Conservation (phyloP, 2,329 filamentous ascomycete species). For the Xylariaceae sp. region DNA sequence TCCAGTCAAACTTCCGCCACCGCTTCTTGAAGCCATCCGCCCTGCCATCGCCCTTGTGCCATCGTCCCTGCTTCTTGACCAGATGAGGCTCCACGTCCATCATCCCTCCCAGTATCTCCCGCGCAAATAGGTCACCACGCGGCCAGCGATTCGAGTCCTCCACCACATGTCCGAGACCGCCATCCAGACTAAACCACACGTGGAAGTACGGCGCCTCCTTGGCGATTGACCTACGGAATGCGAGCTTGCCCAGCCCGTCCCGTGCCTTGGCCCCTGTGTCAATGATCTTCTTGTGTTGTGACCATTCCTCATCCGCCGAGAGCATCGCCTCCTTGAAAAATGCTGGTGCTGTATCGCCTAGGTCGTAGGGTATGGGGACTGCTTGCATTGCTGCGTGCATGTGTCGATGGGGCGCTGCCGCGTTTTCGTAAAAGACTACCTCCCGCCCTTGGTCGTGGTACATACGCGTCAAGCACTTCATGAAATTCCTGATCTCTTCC, state of each 20-base stretch:
- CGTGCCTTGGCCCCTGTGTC: conserved; percentile 68
- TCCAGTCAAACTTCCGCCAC: conserved; percentile 94
- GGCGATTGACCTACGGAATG: conserved; percentile 77
- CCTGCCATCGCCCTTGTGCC: conserved; percentile 66
- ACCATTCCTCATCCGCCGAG: conserved; percentile 85
- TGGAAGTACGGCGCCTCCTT: conserved; percentile 99
- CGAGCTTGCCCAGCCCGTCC: conserved; percentile 70
- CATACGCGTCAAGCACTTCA: conserved; percentile 92
- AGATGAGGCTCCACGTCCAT: conserved; percentile 76
- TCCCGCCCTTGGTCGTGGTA: conserved; percentile 91
- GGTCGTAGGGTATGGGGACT: conserved; percentile 81
- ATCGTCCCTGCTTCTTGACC: conserved; percentile 85
- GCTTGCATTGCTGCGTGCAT: conserved; percentile 81
- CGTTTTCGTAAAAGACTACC: conserved; percentile 97
- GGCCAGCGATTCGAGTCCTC: conserved; percentile 87
- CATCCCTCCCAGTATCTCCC: conserved; percentile 91
- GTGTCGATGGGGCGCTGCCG: conserved; percentile 72
- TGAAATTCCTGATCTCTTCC: conserved; percentile 98
- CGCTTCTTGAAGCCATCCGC: conserved; percentile 74
- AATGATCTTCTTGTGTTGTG: conserved; percentile 90
- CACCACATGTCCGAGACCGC: conserved; percentile 86
- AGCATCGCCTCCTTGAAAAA: conserved; percentile 96
- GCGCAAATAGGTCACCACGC: conserved; percentile 82
- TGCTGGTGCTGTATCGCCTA: conserved; percentile 87
- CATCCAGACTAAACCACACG: conserved; percentile 90